phyloP scores from a whole-genome alignment of 1,139 yeast species.

The Saccharomyces hybrid region DNA sequence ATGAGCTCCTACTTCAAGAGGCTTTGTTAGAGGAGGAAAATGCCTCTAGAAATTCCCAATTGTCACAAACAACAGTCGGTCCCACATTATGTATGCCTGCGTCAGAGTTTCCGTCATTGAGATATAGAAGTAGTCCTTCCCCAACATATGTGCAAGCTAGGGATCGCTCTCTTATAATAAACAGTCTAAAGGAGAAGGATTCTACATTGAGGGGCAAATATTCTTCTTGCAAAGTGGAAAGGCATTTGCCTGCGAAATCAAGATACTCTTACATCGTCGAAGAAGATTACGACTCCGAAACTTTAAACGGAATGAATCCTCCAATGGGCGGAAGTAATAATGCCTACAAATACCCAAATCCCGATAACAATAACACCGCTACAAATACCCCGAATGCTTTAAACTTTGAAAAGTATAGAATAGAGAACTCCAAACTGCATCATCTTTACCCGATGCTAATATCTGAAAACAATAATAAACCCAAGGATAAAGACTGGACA shows the following conservation, averaged over 20 bases:
- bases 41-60: neutral
- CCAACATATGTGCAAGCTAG: neutral
- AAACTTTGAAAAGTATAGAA: slow-evolving; percentile 5
- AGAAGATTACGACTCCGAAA: slow-evolving; percentile 21
- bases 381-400: neutral
- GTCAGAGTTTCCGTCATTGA: slow-evolving; percentile 27
- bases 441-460: neutral
- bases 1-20: slow-evolving; percentile 25
- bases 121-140: slow-evolving; percentile 7
- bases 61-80: slow-evolving; percentile 3
- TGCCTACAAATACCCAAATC: neutral
- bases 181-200: slow-evolving; percentile 9
- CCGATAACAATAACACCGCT: neutral
- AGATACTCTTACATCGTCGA: slow-evolving; percentile 30
- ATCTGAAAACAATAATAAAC: neutral
- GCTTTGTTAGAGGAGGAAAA: slow-evolving; percentile 21
- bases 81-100: slow-evolving; percentile 29
- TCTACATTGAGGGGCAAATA: slow-evolving; percentile 13
- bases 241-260: slow-evolving; percentile 23
- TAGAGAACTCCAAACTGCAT: slow-evolving; percentile 2
- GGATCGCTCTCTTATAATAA: slow-evolving; percentile 5
- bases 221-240: slow-evolving; percentile 23
- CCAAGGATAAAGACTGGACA: neutral
- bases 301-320: neutral
- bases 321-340: neutral